Evolutionary conservation across 306 rosid species (phyloP).

Genomic region (Cucurbita ficifolia): DNA sequence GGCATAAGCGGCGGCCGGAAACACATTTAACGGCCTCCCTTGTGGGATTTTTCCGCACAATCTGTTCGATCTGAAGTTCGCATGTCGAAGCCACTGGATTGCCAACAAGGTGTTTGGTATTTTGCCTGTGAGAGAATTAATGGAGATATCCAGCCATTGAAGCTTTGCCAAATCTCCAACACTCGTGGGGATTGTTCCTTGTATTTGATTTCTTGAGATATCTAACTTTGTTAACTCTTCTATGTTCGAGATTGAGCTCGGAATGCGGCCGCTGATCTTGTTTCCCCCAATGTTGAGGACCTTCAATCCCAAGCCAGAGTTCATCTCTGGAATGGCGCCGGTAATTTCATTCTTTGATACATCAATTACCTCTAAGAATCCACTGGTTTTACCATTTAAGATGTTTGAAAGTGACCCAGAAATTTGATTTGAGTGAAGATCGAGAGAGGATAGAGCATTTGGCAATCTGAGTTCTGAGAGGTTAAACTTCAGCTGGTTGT

Average conservation of each 20-base stretch:
- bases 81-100: constrained; percentile 48
- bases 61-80: constrained; percentile 75
- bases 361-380: constrained; percentile 62
- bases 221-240: constrained; percentile 45
- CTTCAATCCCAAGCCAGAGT: constrained; percentile 44
- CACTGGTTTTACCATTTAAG: constrained; percentile 38
- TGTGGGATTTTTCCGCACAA: constrained; percentile 93
- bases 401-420: constrained; percentile 51
- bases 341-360: constrained; percentile 64
- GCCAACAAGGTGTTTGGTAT: constrained; percentile 67
- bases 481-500: constrained; percentile 58
- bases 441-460: constrained; percentile 30
- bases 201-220: constrained; percentile 68
- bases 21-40: constrained; percentile 63
- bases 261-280: constrained; percentile 55
- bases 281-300: constrained; percentile 52
- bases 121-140: constrained; percentile 57
- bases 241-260: constrained; percentile 57
- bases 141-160: constrained; percentile 82
- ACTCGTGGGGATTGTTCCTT: constrained; percentile 53
- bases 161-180: constrained; percentile 48
- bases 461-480: constrained; percentile 49
- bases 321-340: constrained; percentile 51
- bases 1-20: constrained; percentile 68
- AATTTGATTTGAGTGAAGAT: constrained; percentile 56